These are phyloP conservation scores for Geranium brycei DNA, from an alignment of 345 rosid species.

Conservation along the genomic window DNA sequence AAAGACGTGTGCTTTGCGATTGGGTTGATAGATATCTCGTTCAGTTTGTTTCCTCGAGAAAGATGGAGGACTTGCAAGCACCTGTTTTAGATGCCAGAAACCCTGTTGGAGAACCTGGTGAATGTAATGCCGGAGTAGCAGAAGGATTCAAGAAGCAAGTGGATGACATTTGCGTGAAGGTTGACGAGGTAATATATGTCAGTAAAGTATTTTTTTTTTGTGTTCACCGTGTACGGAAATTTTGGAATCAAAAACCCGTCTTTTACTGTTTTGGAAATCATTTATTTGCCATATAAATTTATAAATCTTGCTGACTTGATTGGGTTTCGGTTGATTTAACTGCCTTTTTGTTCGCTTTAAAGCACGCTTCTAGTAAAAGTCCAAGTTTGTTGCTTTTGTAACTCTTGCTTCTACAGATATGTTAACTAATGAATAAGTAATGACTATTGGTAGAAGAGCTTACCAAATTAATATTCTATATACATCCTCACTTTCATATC, in stretches of 20 bases:
- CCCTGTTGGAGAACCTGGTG: constrained; percentile 11
- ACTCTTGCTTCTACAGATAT: neutral
- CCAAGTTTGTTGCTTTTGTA: neutral
- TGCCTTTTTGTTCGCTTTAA: no score
- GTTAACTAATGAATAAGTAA: no score
- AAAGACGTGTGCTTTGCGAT: neutral
- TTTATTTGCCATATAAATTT: no score
- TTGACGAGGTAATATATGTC: constrained; percentile 5
- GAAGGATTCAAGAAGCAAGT: constrained; percentile 4
- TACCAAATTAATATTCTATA: no score
- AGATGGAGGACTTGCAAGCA: constrained; percentile 23
- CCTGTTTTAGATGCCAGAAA: constrained; percentile 13
- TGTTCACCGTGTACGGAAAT: no score
- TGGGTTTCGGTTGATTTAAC: no score
- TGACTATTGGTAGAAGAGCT: no score
- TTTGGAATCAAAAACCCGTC: no score
- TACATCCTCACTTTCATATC: no score
- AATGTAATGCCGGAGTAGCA: constrained; percentile 5
- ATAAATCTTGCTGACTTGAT: no score
- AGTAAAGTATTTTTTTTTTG: no score
- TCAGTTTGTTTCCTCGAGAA: constrained; percentile 3
- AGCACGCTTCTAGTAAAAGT: neutral
- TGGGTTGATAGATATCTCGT: neutral
- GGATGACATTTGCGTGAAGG: constrained; percentile 7
- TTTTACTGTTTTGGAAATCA: no score